These are phyloP conservation scores for Aureobasidium sp. DNA, from an alignment of 2,329 filamentous ascomycete genomes.

Conservation along the genomic window DNA sequence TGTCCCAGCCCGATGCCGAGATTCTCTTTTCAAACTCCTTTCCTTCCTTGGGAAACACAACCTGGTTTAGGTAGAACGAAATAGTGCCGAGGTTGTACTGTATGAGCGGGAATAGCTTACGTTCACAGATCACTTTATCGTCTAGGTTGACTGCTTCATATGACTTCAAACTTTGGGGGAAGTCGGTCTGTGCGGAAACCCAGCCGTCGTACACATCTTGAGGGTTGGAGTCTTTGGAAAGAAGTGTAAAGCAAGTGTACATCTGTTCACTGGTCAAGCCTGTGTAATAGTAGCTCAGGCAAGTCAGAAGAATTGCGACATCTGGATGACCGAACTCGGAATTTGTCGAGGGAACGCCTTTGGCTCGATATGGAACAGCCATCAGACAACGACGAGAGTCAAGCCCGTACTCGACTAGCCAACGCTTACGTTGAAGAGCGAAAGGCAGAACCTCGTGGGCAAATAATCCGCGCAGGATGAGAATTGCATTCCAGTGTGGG, in stretches of 20 bases:
- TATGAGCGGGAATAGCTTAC: constrained; percentile 34
- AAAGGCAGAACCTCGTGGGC: constrained; percentile 54
- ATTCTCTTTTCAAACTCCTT: constrained; percentile 59
- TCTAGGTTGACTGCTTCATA: constrained; percentile 25
- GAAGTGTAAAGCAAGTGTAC: constrained; percentile 19
- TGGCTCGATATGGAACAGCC: constrained; percentile 61
- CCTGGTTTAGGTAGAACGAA: constrained; percentile 60
- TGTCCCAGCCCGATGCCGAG: constrained; percentile 61
- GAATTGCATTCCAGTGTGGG: constrained; percentile 28
- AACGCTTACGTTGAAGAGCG: constrained; percentile 55
- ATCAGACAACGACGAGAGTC: constrained; percentile 47
- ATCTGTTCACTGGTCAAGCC: constrained; percentile 48
- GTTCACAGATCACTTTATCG: constrained; percentile 22
- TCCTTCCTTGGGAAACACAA: constrained; percentile 59
- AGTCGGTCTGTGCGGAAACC: constrained; percentile 17
- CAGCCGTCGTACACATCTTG: constrained; percentile 25
- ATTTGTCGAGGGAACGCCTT: constrained; percentile 55
- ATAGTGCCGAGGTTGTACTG: constrained; percentile 48
- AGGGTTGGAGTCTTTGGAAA: constrained; percentile 23
- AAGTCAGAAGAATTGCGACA: constrained; percentile 58
- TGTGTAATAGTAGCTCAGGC: constrained; percentile 59
- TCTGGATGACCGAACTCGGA: constrained; percentile 65
- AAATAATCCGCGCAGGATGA: constrained; percentile 58
- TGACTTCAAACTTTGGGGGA: constrained; percentile 20
- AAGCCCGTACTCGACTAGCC: constrained; percentile 56